Base-by-base conservation (phyloP, 2,329 filamentous ascomycete species). In the Paraphoma chrysanthemicola region DNA sequence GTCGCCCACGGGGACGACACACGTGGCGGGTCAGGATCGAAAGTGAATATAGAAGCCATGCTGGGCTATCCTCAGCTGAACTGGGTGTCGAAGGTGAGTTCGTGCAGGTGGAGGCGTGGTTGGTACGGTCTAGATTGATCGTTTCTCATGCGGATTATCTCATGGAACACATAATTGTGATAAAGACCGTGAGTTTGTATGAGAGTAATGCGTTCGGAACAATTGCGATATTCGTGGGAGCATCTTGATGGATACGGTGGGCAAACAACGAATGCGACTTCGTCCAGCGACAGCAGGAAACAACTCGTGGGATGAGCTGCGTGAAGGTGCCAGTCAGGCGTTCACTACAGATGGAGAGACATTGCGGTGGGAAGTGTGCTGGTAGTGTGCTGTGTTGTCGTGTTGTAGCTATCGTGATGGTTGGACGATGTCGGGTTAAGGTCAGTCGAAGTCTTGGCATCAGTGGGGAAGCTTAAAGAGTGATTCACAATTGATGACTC, bases 11-110 rank as follows among this genome's bases (percentile, higher is more conserved):
- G 95, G 16, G 94, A 98, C 12, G 91, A 90, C 36, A 98, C 92
- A 75, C 91, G 84, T 1, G 92, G 91, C 44, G 93, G 92, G 63
- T 97, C 90, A 2, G 92, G 88, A 60, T 97, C 92, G 74, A 91
- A 99, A 0, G 94, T 97, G 75, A 99, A 99, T 66, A 99, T 92
- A 11, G 94, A 97, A 56, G 95, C 94, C 91, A 95, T 96, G 10
- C 39, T 59, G 30, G 42, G 45, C 14, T 41, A 36, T 17, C n/a
- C 33, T 36, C 9, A 36, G 33, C 33, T 36, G 33, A 10, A 36
- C 10, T 36, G 10, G 14, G 33, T 14, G 33, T 10, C 33, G 28
- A 44, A 14, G 39, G 11, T n/a, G 11, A n/a, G 8, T 42, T 42
- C 14, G 39, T n/a, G 16, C 39, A 42, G 16, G 10, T 16, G 39